Conservation (phyloP, 2,329 filamentous ascomycete genomes). For the Berkeleyomyces basicola region DNA sequence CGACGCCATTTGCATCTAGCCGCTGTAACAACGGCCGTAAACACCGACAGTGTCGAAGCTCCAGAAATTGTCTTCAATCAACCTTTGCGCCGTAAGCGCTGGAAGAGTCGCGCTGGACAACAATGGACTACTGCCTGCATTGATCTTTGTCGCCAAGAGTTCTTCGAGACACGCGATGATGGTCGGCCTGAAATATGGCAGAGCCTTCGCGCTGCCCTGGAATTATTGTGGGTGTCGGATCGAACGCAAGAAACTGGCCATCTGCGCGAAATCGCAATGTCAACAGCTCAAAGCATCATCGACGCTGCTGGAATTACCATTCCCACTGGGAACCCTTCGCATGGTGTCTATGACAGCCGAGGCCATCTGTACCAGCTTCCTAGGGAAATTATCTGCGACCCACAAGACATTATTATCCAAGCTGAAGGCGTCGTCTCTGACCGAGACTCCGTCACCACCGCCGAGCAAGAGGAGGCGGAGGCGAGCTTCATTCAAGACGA, state of each 20-base stretch:
- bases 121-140: slow-evolving; percentile 56
- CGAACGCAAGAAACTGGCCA: slow-evolving; percentile 22
- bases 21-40: background rate
- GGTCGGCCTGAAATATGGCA: slow-evolving; percentile 68
- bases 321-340: slow-evolving; percentile 53
- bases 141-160: slow-evolving; percentile 56
- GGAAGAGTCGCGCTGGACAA: slow-evolving; percentile 29
- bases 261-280: slow-evolving; percentile 26
- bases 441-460: slow-evolving; percentile 16
- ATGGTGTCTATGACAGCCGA: slow-evolving; percentile 54
- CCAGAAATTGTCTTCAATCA: slow-evolving; percentile 36
- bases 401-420: slow-evolving; percentile 34
- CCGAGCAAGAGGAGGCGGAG: slow-evolving; percentile 19
- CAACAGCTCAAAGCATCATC: slow-evolving; percentile 64
- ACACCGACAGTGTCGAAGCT: background rate
- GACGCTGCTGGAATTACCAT: slow-evolving; percentile 62
- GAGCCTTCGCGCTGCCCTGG: slow-evolving; percentile 50
- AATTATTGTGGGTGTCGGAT: slow-evolving; percentile 47
- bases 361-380: slow-evolving; percentile 56
- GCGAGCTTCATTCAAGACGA: background rate
- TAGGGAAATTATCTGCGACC: slow-evolving; percentile 52
- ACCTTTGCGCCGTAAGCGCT: slow-evolving; percentile 48
- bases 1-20: background rate
- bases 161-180: slow-evolving; percentile 79
- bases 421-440: slow-evolving; percentile 24